Base-by-base conservation (phyloP, 306 rosid genomes). In the Quillaja saponaria region DNA sequence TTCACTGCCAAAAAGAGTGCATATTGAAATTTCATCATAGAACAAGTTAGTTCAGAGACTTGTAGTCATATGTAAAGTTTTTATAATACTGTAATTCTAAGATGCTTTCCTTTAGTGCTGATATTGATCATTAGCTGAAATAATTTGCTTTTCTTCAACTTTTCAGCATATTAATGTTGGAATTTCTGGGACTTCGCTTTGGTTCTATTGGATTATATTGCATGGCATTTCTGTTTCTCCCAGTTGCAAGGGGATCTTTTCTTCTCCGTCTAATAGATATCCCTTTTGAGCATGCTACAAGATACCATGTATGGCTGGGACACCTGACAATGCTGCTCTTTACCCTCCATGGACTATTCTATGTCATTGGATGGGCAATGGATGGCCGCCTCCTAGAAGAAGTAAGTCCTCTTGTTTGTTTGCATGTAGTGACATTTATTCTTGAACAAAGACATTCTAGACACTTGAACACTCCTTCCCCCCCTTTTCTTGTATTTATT, bases 251-350 rank as follows among this genome's bases (percentile, higher is more conserved):
- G 72, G 98, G 98, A 74, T 91, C 98, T 16, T 84, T 82, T 76
- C 96, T 91, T 82, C 90, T 91, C 44, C 90, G 90, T 47, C 71
- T 78, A 5, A 76, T 81, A 64, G 85, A 86, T 64, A 84, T 91
- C 71, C 98, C 98, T 10, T 86, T 88, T 13, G 98, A 91, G 77
- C 96, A 88, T 25, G 98, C 98, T 34, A 67, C 96, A 19, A 82
- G 45, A 64, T 91, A 91, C 70, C 98, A 91, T 72, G 96, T 91
- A 5, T 91, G 98, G 98, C 77, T 88, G 59, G 98, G 98, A 65
- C 98, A 91, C 74, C 92, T 91, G 46, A 88, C 96, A n/a, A 91
- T 91, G 98, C 69, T 67, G 64, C 21, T 91, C 35, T 91, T 91
- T 61, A 86, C 95, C 42, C 72, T 86, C 79, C 98, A 91, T n/a